Percentiles rank a stretch among this genome's conserved stretches.
These are phyloP conservation scores for Plenodomus lindquistii DNA, from an alignment of 2,329 filamentous ascomycete genomes.

Conservation along the genomic window DNA sequence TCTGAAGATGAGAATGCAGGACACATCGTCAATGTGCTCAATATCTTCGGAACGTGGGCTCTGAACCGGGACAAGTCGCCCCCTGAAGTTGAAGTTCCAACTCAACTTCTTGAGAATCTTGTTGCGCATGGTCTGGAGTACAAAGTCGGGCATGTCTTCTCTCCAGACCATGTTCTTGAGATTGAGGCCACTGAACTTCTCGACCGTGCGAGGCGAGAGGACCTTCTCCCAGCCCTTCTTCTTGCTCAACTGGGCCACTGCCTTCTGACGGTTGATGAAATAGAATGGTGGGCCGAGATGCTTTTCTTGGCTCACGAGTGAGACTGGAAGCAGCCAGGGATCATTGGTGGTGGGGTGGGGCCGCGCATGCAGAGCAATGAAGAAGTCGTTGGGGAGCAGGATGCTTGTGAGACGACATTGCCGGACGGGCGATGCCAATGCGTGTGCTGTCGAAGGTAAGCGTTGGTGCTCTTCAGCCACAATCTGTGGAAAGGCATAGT, in stretches of 20 bases:
- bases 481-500: background rate
- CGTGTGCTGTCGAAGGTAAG: slow-evolving; percentile 54
- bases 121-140: slow-evolving; percentile 45
- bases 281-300: slow-evolving; percentile 30
- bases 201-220: slow-evolving; percentile 34
- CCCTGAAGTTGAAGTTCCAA: slow-evolving; percentile 32
- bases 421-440: slow-evolving; percentile 65
- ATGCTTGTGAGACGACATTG: slow-evolving; percentile 56
- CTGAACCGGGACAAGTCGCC: slow-evolving; percentile 24
- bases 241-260: slow-evolving; percentile 21
- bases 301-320: slow-evolving; percentile 26
- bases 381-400: slow-evolving; percentile 63
- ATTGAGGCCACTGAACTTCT: slow-evolving; percentile 39
- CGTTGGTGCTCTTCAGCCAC: background rate
- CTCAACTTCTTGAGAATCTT: slow-evolving; percentile 44
- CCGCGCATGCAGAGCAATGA: slow-evolving; percentile 64
- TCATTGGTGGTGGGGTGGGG: slow-evolving; percentile 57
- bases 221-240: slow-evolving; percentile 26
- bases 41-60: slow-evolving; percentile 27
- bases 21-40: slow-evolving; percentile 31
- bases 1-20: slow-evolving; percentile 31
- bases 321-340: slow-evolving; percentile 61
- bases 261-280: slow-evolving; percentile 20
- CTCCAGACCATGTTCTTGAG: slow-evolving; percentile 49
- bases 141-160: slow-evolving; percentile 52